These are phyloP conservation scores for Aspergillus heteromorphus DNA, from an alignment of 495 filamentous ascomycete species.

Conservation along the genomic window DNA sequence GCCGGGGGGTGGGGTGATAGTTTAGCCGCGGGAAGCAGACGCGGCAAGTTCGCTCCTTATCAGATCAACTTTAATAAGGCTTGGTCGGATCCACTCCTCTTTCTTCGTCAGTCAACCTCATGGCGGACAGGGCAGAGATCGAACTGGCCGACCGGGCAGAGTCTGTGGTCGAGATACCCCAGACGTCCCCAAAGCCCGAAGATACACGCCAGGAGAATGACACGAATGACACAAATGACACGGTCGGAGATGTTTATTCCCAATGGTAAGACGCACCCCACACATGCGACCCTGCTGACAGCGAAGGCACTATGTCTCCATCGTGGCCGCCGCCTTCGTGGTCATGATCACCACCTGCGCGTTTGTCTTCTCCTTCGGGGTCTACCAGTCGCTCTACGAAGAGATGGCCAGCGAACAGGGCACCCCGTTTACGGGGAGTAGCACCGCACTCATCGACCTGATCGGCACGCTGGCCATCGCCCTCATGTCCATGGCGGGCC, in stretches of 20 bases:
- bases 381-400: conserved; percentile 43
- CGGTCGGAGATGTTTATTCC: neutral
- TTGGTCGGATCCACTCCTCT: neutral
- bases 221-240: neutral
- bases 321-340: conserved; percentile 30
- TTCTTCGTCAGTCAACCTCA: neutral
- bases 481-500: conserved; percentile 42
- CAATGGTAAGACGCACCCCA: neutral
- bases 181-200: too few relatives aligned
- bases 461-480: conserved; percentile 40
- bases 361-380: conserved; percentile 40
- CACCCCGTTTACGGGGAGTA: conserved; percentile 34
- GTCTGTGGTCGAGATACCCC: neutral
- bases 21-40: neutral
- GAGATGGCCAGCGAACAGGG: conserved; percentile 25
- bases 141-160: neutral
- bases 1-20: neutral
- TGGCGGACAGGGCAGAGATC: neutral
- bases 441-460: conserved; percentile 35
- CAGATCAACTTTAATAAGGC: neutral
- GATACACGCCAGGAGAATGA: neutral
- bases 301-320: conserved; percentile 15
- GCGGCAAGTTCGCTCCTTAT: neutral
- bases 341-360: conserved; percentile 40
- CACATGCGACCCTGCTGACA: neutral